A percentile compares a stretch with the other conserved stretches of the same genome.
Evolutionary conservation across 306 rosid species (phyloP).

Genomic region (Casuarina glauca): DNA sequence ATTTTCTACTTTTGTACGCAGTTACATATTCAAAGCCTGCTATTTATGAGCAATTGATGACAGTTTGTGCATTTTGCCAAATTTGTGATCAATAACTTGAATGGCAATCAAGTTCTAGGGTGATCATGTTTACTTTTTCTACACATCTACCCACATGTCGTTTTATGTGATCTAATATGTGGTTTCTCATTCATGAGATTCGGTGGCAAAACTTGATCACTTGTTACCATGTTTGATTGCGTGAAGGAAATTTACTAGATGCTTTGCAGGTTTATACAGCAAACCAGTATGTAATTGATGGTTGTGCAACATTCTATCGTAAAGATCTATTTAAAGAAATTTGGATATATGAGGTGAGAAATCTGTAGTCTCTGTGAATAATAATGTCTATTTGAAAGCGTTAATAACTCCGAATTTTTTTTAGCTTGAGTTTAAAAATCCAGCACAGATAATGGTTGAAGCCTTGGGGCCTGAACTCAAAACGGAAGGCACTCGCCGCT

Average conservation of each 20-base stretch:
- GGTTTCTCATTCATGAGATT: background rate
- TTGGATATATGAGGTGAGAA: constrained; percentile 29
- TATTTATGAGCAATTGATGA: background rate
- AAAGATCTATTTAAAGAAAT: constrained; percentile 24
- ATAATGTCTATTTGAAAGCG: background rate
- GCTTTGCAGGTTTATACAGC: constrained; percentile 18
- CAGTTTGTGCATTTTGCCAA: background rate
- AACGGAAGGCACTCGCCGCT: constrained; percentile 1
- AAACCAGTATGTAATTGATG: constrained; percentile 3
- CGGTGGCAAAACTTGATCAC: background rate
- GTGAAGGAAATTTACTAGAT: background rate
- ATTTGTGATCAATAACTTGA: background rate
- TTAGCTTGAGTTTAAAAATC: constrained; percentile 29
- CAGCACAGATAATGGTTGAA: constrained; percentile 12
- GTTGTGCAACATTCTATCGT: constrained; percentile 46
- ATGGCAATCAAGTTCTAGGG: background rate
- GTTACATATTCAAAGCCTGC: background rate
- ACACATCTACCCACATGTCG: background rate
- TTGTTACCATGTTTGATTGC: background rate
- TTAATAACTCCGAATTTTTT: constrained; percentile 10
- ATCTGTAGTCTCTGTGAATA: background rate
- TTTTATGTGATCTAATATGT: background rate
- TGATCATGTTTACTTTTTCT: background rate
- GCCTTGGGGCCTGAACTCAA: constrained; percentile 11
- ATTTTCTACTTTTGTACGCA: background rate